A percentile compares a stretch with the other conserved stretches of the same genome.
Evolutionary conservation across 1,139 yeast genomes (phyloP).

Genomic region (Kurtzmaniella natalensis): DNA sequence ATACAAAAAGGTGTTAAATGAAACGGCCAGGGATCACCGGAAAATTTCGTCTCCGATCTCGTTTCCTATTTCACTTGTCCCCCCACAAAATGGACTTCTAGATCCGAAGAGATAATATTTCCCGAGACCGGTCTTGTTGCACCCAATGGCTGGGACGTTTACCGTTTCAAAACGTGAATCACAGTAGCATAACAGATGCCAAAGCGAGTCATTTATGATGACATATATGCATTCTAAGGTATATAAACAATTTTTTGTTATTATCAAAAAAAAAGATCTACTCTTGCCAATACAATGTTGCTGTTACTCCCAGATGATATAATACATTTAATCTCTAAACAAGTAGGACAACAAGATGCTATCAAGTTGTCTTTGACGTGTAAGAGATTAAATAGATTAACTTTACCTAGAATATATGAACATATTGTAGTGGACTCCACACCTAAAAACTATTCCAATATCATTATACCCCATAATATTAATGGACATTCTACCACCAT

Average conservation of each 20-base stretch:
- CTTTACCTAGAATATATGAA: conserved; percentile 17
- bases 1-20: no score
- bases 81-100: conserved; percentile 5
- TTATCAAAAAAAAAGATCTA: conserved; percentile 2
- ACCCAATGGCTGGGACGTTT: conserved; percentile 5
- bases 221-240: conserved; percentile 1
- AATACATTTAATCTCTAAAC: conserved; percentile 12
- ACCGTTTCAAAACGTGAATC: conserved; percentile 1
- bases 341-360: conserved; percentile 16
- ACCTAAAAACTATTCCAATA: conserved; percentile 9
- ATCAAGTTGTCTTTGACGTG: conserved; percentile 16
- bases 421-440: conserved; percentile 20
- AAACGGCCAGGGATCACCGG: no score
- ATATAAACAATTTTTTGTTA: not conserved
- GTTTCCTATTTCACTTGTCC: no score
- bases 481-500: not conserved
- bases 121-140: conserved; percentile 6
- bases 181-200: not conserved
- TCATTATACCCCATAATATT: conserved; percentile 5
- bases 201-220: no score
- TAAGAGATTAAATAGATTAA: conserved; percentile 12
- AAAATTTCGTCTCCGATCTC: no score
- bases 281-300: no score
- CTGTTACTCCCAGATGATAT: conserved; percentile 20
- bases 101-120: conserved; percentile 15